These are phyloP conservation scores for Glycyrrhiza uralensis DNA, from an alignment of 306 rosid genomes.

Conservation along the genomic window DNA sequence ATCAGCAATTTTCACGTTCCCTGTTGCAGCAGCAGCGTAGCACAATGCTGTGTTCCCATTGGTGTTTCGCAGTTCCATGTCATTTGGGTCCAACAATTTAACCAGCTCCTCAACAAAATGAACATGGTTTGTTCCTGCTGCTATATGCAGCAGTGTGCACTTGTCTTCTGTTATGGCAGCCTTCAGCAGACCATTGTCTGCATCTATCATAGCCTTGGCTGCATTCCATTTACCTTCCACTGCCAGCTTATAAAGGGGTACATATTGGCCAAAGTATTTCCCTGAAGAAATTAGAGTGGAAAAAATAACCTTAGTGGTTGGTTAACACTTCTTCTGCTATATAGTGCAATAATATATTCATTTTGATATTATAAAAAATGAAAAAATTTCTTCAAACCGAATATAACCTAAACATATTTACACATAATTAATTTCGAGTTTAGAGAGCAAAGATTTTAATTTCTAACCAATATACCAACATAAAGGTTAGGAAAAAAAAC, in stretches of 20 bases:
- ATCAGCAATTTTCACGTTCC: conserved; percentile 19
- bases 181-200: not conserved
- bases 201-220: conserved; percentile 17
- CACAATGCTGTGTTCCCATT: conserved; percentile 33
- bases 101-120: conserved; percentile 34
- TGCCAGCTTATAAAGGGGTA: conserved; percentile 37
- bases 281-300: not conserved
- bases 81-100: not conserved
- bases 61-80: conserved; percentile 20
- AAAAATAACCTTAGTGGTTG: too few species aligned
- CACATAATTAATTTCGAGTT: too few species aligned
- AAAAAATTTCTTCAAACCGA: not conserved
- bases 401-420: not conserved
- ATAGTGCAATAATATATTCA: too few species aligned
- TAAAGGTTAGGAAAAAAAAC: too few species aligned
- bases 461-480: too few species aligned
- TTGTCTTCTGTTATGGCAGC: conserved; percentile 29
- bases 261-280: conserved; percentile 11
- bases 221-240: conserved; percentile 35
- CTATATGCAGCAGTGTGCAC: conserved; percentile 35
- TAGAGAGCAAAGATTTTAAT: too few species aligned
- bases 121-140: conserved; percentile 28
- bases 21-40: conserved; percentile 30
- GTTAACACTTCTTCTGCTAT: too few species aligned
- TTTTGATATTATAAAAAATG: too few species aligned